These are phyloP conservation scores for Pyricularia sp. DNA, from an alignment of 2,329 filamentous ascomycete genomes.

Conservation along the genomic window DNA sequence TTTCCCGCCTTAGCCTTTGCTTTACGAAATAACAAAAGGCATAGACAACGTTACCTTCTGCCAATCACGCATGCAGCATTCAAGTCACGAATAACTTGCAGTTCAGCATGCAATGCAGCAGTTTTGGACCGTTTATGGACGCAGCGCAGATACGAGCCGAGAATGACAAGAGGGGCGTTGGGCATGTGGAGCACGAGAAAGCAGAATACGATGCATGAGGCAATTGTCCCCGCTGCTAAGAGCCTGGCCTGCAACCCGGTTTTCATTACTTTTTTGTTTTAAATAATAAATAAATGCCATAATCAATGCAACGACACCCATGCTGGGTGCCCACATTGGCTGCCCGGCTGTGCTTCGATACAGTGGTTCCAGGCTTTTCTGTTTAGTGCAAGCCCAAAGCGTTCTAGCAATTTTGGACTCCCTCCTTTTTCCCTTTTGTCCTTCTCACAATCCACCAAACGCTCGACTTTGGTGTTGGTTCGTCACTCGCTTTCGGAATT, in stretches of 20 bases:
- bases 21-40: neutral
- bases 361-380: neutral
- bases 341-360: neutral
- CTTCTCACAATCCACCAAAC: neutral
- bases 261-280: neutral
- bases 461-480: neutral
- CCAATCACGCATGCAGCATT: neutral
- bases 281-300: neutral
- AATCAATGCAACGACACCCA: neutral
- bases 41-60: neutral
- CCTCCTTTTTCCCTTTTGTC: neutral
- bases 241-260: neutral
- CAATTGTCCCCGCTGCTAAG: neutral
- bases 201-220: neutral
- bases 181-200: neutral
- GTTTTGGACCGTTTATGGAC: neutral
- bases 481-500: constrained; percentile 1
- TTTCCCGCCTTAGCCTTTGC: neutral
- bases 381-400: neutral
- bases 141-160: neutral
- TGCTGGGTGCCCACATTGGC: neutral
- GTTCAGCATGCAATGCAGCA: too few relatives aligned
- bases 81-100: neutral
- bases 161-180: neutral
- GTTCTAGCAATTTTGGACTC: neutral